phyloP scores from a whole-genome alignment of 2,329 filamentous ascomycete genomes.

The Xylariaceae sp. region DNA sequence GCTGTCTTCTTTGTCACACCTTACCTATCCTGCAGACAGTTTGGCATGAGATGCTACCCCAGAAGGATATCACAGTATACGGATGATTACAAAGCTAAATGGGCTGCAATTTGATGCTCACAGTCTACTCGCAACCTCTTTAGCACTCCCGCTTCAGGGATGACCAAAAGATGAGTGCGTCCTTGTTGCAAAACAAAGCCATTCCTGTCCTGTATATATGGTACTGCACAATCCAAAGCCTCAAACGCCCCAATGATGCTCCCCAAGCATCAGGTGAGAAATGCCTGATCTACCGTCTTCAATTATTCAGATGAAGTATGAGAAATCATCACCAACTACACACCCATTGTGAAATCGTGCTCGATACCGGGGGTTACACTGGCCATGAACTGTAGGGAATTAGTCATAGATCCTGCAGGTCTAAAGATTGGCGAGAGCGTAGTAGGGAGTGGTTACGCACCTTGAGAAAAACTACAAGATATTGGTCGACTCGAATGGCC shows the following conservation, averaged over 20 bases:
- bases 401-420: slow-evolving; percentile 25
- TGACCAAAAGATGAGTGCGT: slow-evolving; percentile 7
- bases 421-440: not conserved
- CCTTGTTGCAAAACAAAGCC: slow-evolving; percentile 12
- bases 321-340: slow-evolving; percentile 56
- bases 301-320: not conserved
- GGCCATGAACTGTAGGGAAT: slow-evolving; percentile 67
- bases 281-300: slow-evolving; percentile 1
- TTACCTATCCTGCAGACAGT: not conserved
- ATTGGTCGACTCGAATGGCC: slow-evolving; percentile 86
- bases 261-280: slow-evolving; percentile 19
- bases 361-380: slow-evolving; percentile 97
- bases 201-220: slow-evolving; percentile 21
- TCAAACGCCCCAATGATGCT: slow-evolving; percentile 21
- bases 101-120: no score
- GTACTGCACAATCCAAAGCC: slow-evolving; percentile 31
- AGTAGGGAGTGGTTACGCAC: slow-evolving; percentile 49
- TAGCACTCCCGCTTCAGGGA: slow-evolving; percentile 8
- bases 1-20: slow-evolving; percentile 2
- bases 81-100: not conserved
- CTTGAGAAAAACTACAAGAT: slow-evolving; percentile 86
- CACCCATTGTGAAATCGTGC: slow-evolving; percentile 96
- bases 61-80: not conserved
- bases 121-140: slow-evolving; percentile 7
- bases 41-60: not conserved